Percentiles rank a stretch among this genome's conserved stretches.
phyloP scores from a whole-genome alignment of 78 protist species.

The Pigoraptor vietnamica region DNA sequence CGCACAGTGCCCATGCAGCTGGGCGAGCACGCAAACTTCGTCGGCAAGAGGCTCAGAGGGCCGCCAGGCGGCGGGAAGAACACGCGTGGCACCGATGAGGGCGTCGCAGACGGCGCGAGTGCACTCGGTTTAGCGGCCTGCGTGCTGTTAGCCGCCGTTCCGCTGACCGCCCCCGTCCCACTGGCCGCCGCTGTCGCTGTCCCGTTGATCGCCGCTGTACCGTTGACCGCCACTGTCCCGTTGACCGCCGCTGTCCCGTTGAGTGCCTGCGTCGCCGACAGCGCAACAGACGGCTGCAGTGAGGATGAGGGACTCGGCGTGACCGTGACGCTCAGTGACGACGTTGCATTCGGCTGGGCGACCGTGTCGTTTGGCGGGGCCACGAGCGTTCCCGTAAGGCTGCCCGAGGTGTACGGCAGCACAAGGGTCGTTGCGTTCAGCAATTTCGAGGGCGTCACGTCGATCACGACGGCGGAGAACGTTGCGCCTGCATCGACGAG shows the following conservation, averaged over 20 bases:
- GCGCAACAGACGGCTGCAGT: neutral
- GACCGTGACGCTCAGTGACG: too few relatives aligned
- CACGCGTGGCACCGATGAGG: neutral
- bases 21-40: neutral
- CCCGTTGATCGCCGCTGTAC: too few relatives aligned
- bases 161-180: too few relatives aligned
- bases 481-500: neutral
- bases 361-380: neutral
- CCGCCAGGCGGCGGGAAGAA: neutral
- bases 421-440: neutral
- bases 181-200: too few relatives aligned
- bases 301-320: neutral
- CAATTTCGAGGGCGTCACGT: neutral
- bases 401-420: neutral
- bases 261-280: too few relatives aligned
- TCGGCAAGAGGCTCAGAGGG: neutral
- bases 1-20: neutral
- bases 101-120: too few relatives aligned
- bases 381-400: neutral
- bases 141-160: too few relatives aligned
- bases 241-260: too few relatives aligned
- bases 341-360: neutral
- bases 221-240: too few relatives aligned
- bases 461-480: neutral
- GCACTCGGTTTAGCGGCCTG: too few relatives aligned